Conservation (phyloP, 139 green algal species). For the Parachlorella kessleri region DNA sequence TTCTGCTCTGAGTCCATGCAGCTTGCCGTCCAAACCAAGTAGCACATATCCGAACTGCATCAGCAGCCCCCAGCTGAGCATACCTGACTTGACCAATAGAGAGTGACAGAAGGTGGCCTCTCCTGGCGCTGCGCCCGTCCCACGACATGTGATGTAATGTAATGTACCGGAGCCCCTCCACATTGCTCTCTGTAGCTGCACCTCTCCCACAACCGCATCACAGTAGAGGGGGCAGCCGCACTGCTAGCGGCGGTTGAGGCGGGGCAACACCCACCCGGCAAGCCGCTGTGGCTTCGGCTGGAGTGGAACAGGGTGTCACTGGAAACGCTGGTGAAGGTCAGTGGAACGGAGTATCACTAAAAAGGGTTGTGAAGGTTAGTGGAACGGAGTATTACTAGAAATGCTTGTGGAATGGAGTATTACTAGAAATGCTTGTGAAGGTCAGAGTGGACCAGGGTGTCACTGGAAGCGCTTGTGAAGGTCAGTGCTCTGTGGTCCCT, state of each 20-base stretch:
- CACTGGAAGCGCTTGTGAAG: constrained; percentile 37
- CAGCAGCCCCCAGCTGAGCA: too few relatives aligned
- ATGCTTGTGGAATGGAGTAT: too few relatives aligned
- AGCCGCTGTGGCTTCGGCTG: constrained; percentile 72
- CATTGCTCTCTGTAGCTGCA: constrained; percentile 36
- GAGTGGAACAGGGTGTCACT: constrained; percentile 77
- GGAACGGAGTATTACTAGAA: too few relatives aligned
- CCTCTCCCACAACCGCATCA: constrained; percentile 55
- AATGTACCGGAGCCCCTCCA: not conserved
- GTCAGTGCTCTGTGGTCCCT: too few relatives aligned
- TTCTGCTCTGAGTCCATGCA: not conserved
- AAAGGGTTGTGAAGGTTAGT: too few relatives aligned
- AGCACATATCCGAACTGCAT: not conserved
- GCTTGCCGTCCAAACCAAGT: not conserved
- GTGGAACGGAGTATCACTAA: too few relatives aligned
- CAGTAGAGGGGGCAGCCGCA: constrained; percentile 35
- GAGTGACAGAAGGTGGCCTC: too few relatives aligned
- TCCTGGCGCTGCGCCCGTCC: too few relatives aligned
- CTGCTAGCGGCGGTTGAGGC: constrained; percentile 41
- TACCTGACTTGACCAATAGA: too few relatives aligned
- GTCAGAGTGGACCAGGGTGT: constrained; percentile 79
- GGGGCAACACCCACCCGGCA: not conserved
- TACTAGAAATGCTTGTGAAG: too few relatives aligned
- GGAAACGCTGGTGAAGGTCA: constrained; percentile 36
- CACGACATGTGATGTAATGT: too few relatives aligned